Evolutionary conservation across 1,284 basidiomycete genomes (phyloP), one percentile per base, ranked within the genome.

Genomic region (Chalciporus sp.): DNA sequence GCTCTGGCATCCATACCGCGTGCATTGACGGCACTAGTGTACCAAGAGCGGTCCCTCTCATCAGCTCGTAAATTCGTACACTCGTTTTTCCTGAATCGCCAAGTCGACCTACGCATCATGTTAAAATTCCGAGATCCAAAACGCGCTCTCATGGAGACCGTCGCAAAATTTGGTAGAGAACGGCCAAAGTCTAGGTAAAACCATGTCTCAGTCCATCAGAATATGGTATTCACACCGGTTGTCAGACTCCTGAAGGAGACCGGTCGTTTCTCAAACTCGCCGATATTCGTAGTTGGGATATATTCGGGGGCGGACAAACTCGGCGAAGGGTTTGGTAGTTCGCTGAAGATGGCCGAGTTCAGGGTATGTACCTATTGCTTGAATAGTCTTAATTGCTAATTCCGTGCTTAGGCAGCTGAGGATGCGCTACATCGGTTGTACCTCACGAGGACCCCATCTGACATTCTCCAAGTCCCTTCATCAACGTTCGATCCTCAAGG

Each of bases 331-430:
- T 94, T 94, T 67, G 97, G 97, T 45, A 92, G 86, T 62, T 94
- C 92, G 16, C 77, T 98, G 54, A 86, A 85, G 68, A 99, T 99
- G 96, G 95, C 95, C 16, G 94, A 98, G 73, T 97, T 86, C 74
- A 80, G 97, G 55, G 95, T 94, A 68, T 59, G 84, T 27, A 28
- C 26, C 29, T 20, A 35, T 42, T 26, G 8, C 41, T 10, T 7
- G 17, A 27, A 16, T 23, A 39, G 33, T 27, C 9, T 6, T 26
- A 45, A 55, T 55, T 19, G 14, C 31, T 33, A 19, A 42, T 23
- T 26, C 27, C 50, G 49, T 35, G 28, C 46, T 33, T 60, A 91
- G 88, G 91, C 92, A 19, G 92, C 92, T 4, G 92, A 94, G 70
- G 90, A 94, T 67, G 83, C 92, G 0, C 76, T 95, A 27, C 84